Evolutionary conservation across 2,329 filamentous ascomycete species (phyloP).

Genomic region (Aspergillus ochraceus): DNA sequence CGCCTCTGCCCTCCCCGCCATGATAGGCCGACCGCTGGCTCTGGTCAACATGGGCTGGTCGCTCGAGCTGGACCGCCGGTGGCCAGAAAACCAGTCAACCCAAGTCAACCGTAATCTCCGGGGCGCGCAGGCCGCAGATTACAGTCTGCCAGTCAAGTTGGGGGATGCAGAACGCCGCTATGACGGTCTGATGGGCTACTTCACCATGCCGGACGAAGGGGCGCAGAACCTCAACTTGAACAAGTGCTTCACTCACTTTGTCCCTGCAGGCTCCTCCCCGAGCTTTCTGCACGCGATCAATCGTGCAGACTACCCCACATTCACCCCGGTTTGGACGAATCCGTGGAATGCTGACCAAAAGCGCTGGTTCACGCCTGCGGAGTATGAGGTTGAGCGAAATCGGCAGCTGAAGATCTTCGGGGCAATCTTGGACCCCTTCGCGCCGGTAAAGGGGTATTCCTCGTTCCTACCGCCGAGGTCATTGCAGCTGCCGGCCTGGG

Average conservation of each 20-base stretch:
- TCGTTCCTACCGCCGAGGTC: conserved; percentile 23
- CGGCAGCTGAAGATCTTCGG: conserved; percentile 19
- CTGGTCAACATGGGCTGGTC: conserved; percentile 29
- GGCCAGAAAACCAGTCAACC: conserved; percentile 9
- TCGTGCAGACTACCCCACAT: neutral
- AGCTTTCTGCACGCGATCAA: neutral
- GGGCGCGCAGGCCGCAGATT: neutral
- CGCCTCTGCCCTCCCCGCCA: no score
- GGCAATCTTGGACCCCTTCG: conserved; percentile 29
- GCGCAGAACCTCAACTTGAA: neutral
- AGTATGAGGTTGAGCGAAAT: no score
- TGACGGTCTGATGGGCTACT: neutral
- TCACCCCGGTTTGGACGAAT: neutral
- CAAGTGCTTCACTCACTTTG: neutral
- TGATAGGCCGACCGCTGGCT: conserved; percentile 34
- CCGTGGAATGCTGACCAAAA: neutral
- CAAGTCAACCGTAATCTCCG: neutral
- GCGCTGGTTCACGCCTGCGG: no score
- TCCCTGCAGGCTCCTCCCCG: neutral
- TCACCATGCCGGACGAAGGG: neutral
- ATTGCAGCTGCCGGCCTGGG: conserved; percentile 26
- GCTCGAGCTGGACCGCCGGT: neutral
- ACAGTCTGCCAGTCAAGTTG: neutral
- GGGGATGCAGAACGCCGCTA: no score
- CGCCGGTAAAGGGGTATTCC: conserved; percentile 23